A percentile compares a stretch with the other conserved stretches of the same genome.
Evolutionary conservation across 2,329 filamentous ascomycete species (phyloP).

Genomic region (Xylaria sp.): DNA sequence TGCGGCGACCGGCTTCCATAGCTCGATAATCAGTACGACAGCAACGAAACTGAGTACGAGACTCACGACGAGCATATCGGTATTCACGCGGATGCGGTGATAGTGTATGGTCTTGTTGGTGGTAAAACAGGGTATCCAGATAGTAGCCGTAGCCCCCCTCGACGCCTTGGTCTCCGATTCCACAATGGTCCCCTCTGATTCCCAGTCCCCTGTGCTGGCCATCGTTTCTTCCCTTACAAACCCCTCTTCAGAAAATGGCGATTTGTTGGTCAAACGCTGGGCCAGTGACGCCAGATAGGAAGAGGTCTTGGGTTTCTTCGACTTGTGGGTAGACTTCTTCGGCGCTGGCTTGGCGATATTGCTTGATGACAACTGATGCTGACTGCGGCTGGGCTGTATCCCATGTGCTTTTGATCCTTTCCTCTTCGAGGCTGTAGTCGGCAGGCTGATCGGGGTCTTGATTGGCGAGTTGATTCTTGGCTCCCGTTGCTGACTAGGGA

Average conservation of each 20-base stretch:
- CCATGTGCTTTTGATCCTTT: constrained; percentile 9
- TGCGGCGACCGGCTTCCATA: constrained; percentile 33
- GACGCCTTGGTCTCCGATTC: constrained; percentile 40
- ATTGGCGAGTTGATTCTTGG: constrained; percentile 5
- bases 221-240: constrained; percentile 39
- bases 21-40: constrained; percentile 32
- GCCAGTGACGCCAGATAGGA: constrained; percentile 32
- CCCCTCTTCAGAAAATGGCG: constrained; percentile 37
- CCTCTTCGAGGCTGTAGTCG: constrained; percentile 2
- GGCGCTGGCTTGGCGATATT: background rate
- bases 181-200: constrained; percentile 36
- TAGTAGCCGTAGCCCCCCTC: constrained; percentile 35
- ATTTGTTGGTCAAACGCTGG: constrained; percentile 28
- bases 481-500: constrained; percentile 9
- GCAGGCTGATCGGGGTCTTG: background rate
- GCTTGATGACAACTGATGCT: background rate
- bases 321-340: constrained; percentile 4
- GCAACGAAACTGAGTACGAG: constrained; percentile 31
- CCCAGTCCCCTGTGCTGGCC: constrained; percentile 31
- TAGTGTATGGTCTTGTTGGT: constrained; percentile 34
- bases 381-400: background rate
- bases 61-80: constrained; percentile 36
- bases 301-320: constrained; percentile 12
- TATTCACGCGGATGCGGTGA: constrained; percentile 35
- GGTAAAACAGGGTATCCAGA: constrained; percentile 36